Percentiles rank a stretch among this genome's conserved stretches.
Conservation (phyloP, 371 early-diverging fungal genomes). For the Mortierella sp. region DNA sequence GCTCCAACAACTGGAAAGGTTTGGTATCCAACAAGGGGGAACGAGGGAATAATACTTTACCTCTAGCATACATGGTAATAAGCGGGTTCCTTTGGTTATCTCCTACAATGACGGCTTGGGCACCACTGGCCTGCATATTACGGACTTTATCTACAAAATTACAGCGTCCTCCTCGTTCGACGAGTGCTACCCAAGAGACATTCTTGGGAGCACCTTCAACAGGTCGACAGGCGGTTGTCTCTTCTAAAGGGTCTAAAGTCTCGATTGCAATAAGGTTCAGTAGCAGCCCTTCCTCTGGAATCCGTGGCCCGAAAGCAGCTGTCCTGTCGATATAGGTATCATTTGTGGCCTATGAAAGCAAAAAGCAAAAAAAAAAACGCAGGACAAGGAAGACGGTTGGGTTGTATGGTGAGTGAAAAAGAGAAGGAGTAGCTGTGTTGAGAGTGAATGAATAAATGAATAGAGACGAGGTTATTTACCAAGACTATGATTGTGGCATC, state of each 20-base stretch:
- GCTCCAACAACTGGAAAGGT: neutral
- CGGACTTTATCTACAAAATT: slow-evolving; percentile 90
- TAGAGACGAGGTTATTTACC: slow-evolving; percentile 16
- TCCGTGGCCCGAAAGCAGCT: slow-evolving; percentile 75
- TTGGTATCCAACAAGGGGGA: neutral
- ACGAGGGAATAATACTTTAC: slow-evolving; percentile 53
- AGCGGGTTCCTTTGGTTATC: slow-evolving; percentile 80
- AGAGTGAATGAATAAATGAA: neutral
- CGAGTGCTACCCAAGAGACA: slow-evolving; percentile 84
- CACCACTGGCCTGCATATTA: slow-evolving; percentile 89
- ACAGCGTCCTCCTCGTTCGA: slow-evolving; percentile 86
- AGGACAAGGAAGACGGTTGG: neutral
- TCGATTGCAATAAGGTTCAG: slow-evolving; percentile 62
- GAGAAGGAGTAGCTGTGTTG: neutral
- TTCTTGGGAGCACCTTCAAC: slow-evolving; percentile 45
- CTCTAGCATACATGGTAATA: slow-evolving; percentile 91
- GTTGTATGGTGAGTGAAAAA: no score
- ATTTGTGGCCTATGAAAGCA: slow-evolving; percentile 62
- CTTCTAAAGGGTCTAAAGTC: slow-evolving; percentile 32
- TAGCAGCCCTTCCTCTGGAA: slow-evolving; percentile 68
- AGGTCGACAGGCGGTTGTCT: slow-evolving; percentile 32
- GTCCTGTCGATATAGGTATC: slow-evolving; percentile 67
- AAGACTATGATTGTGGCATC: slow-evolving; percentile 52
- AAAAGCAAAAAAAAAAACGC: neutral
- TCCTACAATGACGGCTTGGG: slow-evolving; percentile 91